Evolutionary conservation across 768 basidiomycete species (phyloP).

Genomic region (Boletus tylopilopsis): DNA sequence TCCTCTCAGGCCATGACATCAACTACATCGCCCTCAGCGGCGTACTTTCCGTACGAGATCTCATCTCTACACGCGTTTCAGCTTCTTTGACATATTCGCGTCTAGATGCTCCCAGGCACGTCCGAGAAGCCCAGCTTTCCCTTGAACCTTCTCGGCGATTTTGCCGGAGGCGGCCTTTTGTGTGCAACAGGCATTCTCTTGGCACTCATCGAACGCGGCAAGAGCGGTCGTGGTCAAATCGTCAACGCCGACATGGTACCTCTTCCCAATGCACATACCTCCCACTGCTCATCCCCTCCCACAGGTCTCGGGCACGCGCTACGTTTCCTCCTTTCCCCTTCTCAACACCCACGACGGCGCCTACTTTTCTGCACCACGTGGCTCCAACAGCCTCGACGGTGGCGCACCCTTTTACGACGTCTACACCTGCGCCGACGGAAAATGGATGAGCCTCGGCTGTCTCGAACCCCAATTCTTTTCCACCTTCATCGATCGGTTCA

Average conservation of each 20-base stretch:
- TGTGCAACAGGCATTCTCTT: slow-evolving; percentile 72
- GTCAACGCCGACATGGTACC: slow-evolving; percentile 73
- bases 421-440: slow-evolving; percentile 68
- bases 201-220: slow-evolving; percentile 64
- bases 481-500: slow-evolving; percentile 54
- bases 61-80: background rate
- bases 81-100: background rate
- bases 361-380: slow-evolving; percentile 44
- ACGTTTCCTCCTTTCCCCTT: slow-evolving; percentile 70
- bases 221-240: slow-evolving; percentile 68
- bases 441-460: slow-evolving; percentile 76
- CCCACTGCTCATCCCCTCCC: background rate
- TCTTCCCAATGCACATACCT: background rate
- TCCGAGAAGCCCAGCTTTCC: slow-evolving; percentile 65
- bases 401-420: slow-evolving; percentile 76
- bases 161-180: slow-evolving; percentile 75
- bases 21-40: slow-evolving; percentile 83
- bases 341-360: slow-evolving; percentile 36
- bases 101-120: slow-evolving; percentile 65
- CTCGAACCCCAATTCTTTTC: slow-evolving; percentile 71
- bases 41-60: slow-evolving; percentile 52
- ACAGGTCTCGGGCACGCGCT: slow-evolving; percentile 77
- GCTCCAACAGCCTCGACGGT: slow-evolving; percentile 64
- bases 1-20: slow-evolving; percentile 66
- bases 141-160: slow-evolving; percentile 75